These are phyloP conservation scores for Paraglomus brasilianum DNA, from an alignment of 192 early-diverging fungal species.

Conservation along the genomic window DNA sequence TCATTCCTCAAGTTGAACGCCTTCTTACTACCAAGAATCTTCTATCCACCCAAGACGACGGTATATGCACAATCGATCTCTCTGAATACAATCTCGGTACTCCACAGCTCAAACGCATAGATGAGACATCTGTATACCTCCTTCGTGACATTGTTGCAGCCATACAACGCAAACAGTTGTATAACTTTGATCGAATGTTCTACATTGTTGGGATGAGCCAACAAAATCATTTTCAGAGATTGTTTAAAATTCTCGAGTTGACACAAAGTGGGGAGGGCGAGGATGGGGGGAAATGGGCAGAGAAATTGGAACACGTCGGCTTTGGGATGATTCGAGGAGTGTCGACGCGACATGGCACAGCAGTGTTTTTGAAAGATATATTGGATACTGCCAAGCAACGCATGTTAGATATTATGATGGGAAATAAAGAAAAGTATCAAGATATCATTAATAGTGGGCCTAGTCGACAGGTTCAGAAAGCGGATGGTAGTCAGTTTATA, in stretches of 20 bases:
- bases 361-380: slow-evolving; percentile 92
- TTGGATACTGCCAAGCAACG: slow-evolving; percentile 74
- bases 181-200: slow-evolving; percentile 76
- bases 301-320: slow-evolving; percentile 74
- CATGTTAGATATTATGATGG: slow-evolving; percentile 80
- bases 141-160: slow-evolving; percentile 91
- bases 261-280: slow-evolving; percentile 17
- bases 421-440: slow-evolving; percentile 71
- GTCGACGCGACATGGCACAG: slow-evolving; percentile 89
- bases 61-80: slow-evolving; percentile 79
- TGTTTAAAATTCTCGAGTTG: slow-evolving; percentile 83
- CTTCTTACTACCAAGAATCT: slow-evolving; percentile 64
- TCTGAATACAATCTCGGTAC: slow-evolving; percentile 69
- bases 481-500: not conserved
- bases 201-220: slow-evolving; percentile 90
- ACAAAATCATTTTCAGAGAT: slow-evolving; percentile 79
- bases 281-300: slow-evolving; percentile 47
- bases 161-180: slow-evolving; percentile 68
- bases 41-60: slow-evolving; percentile 62
- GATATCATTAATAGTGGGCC: slow-evolving; percentile 47
- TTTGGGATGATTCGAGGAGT: slow-evolving; percentile 92
- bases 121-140: slow-evolving; percentile 87
- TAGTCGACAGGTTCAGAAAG: slow-evolving; percentile 26
- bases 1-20: slow-evolving; percentile 62
- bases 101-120: slow-evolving; percentile 70